Base-by-base conservation (phyloP, 139 green algal species). In the Picochlorum sp. region DNA sequence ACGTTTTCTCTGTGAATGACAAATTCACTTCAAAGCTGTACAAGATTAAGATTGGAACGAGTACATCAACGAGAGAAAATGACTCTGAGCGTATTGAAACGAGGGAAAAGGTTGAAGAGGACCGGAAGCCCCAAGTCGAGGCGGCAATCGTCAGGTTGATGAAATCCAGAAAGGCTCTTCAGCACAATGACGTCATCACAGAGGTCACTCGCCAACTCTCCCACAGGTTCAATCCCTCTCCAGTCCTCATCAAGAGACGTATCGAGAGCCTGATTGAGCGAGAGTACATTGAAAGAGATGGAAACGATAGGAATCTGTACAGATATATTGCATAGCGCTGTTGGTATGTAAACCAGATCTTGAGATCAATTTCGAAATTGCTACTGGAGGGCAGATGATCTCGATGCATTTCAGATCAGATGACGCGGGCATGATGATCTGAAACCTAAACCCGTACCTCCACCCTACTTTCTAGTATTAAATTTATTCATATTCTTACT, bases 81-180 rank as follows among this genome's bases (percentile, higher is more conserved):
- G 92, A 96, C 69, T 70, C 63, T 14, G 92, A 96, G 69, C 88
- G 90, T 74, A 60, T 65, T n/a, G 87, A 96, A 62, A 98, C 93
- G 30, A 72, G 90, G 41, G 66, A 72, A 47, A 72, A 76, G 67
- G 81, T 96, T 60, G 90, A 98, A 75, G 91, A 97, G 76, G 92
- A 99, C 75, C 82, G 94, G 57, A 98, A 98, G 81, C 92, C 91
- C 45, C 86, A 96, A 79, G 95, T 99, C 44, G 94, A 99, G 77
- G 94, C 94, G 4, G 93, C 92, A 18, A 96, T 98, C 41, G 92
- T 98, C 61, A 86, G 92, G 61, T 87, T 97, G 63, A 97, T 99
- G 92, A 99, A 99, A 85, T 73, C 82, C 9, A 63, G 90, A 23
- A 81, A 83, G 45, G 67, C 78, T 30, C 70, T 97, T 51, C 83